Base-by-base conservation (phyloP, 495 filamentous ascomycete genomes). In the Neurospora tetrasperma region DNA sequence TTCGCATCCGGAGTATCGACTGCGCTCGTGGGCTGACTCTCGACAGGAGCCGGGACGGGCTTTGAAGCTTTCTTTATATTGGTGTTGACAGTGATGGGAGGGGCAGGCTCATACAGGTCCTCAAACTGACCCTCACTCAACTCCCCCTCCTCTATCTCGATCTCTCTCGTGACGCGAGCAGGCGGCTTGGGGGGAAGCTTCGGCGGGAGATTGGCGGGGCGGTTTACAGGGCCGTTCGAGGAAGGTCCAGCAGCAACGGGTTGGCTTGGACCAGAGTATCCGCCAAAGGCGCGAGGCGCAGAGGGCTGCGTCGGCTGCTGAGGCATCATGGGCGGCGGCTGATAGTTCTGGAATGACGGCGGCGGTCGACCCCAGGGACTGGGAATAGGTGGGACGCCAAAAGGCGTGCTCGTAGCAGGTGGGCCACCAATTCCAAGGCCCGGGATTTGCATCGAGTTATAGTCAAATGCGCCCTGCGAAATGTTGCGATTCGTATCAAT, bases 111-210 rank as follows among this genome's bases (percentile, higher is more conserved):
- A 70, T 86, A 86, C 9, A 85, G 42, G 74, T 83, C 82, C 69
- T 86, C 84, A 48, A 83, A 86, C 75, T 90, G 89, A 1, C 84
- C 85, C 73, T 94, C 92, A 75, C 90, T 92, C 20, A 94, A 76
- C 77, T 94, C 92, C 2, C 91, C 91, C 76, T 94, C 92, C 74
- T 96, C 92, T 42, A 87, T 84, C 35, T 80, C 75, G 54, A 70
- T 70, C 70, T 42, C 41, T 23, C 14, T 66, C 10, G 72, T 43
- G 2, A 40, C 46, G n/a, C 72, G 62, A 42, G 31, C 74, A 73
- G 16, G 71, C 74, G 23, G 48, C 35, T 44, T 41, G 38, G 20
- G 59, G 70, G 16, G 70, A 44, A 27, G 35, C 70, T 40, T 46
- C 18, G n/a, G 44, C 23, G 20, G 46, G 14, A 66, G 54, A 66